These are phyloP conservation scores for Raffaelea deltoideospora DNA, from an alignment of 2,329 filamentous ascomycete genomes.

Conservation along the genomic window DNA sequence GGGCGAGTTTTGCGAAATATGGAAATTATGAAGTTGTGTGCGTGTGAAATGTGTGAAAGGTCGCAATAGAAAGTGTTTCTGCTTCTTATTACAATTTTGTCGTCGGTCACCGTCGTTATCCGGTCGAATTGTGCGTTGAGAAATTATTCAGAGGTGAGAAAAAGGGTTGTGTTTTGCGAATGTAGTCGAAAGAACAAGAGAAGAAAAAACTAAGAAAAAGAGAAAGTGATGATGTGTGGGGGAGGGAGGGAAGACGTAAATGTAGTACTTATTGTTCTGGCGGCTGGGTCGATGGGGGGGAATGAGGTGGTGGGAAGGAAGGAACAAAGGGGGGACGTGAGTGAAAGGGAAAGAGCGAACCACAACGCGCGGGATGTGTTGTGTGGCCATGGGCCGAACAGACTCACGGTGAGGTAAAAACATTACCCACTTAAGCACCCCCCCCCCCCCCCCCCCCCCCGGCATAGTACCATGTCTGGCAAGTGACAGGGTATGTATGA, in stretches of 20 bases:
- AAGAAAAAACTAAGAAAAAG: constrained; percentile 4
- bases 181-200: constrained; percentile 1
- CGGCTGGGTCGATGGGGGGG: constrained; percentile 8
- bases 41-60: no score
- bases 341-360: no score
- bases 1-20: not conserved
- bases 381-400: constrained; percentile 7
- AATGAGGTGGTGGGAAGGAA: constrained; percentile 8
- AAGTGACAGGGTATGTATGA: no score
- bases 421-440: constrained; percentile 5
- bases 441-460: no score
- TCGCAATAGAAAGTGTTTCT: no score
- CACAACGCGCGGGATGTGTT: constrained; percentile 10
- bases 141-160: no score
- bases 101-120: not conserved
- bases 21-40: no score
- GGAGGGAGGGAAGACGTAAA: constrained; percentile 13
- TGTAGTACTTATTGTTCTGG: constrained; percentile 12
- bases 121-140: not conserved
- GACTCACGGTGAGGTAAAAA: constrained; percentile 13
- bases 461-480: no score
- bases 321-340: constrained; percentile 6
- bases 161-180: no score
- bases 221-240: constrained; percentile 8
- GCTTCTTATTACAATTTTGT: no score